Percentiles rank a stretch among this genome's conserved stretches.
phyloP scores from a whole-genome alignment of 75 land plant species.

The Pinus albicaulis region DNA sequence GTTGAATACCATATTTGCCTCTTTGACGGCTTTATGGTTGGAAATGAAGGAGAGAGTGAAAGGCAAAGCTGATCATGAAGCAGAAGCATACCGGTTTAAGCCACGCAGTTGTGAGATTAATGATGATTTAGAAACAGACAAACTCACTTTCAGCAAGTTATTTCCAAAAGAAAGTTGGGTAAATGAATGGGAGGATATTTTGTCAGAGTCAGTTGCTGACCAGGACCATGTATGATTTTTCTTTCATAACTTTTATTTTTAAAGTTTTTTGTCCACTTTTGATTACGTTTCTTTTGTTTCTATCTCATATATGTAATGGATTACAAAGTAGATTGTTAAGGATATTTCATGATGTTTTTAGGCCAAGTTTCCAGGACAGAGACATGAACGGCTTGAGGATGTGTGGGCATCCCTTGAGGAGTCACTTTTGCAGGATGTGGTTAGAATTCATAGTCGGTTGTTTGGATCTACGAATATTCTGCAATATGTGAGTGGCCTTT shows the following conservation, averaged over 20 bases:
- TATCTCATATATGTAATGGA: neutral
- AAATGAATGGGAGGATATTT: conserved; percentile 30
- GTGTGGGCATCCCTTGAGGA: conserved; percentile 54
- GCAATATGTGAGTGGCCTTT: conserved; percentile 23
- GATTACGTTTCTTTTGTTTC: neutral
- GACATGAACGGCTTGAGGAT: conserved; percentile 36
- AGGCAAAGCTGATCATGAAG: conserved; percentile 30
- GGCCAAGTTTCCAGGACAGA: conserved; percentile 1
- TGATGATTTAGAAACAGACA: conserved; percentile 50
- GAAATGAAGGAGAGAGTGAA: conserved; percentile 40
- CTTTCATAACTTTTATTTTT: neutral
- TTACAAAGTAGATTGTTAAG: neutral
- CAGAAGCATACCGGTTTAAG: conserved; percentile 54
- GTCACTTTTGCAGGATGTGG: conserved; percentile 42
- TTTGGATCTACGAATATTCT: conserved; percentile 47
- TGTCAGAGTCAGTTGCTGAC: neutral
- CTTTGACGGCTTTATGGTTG: conserved; percentile 59
- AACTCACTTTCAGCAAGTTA: conserved; percentile 30
- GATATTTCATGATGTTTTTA: neutral
- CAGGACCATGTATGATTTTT: neutral
- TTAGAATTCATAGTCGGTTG: conserved; percentile 55
- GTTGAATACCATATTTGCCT: conserved; percentile 43
- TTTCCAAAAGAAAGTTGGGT: conserved; percentile 33
- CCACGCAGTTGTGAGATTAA: conserved; percentile 50
- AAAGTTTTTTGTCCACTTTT: neutral